Conservation (phyloP, 352 stramenopile species). For the Globisporangium yorkense region DNA sequence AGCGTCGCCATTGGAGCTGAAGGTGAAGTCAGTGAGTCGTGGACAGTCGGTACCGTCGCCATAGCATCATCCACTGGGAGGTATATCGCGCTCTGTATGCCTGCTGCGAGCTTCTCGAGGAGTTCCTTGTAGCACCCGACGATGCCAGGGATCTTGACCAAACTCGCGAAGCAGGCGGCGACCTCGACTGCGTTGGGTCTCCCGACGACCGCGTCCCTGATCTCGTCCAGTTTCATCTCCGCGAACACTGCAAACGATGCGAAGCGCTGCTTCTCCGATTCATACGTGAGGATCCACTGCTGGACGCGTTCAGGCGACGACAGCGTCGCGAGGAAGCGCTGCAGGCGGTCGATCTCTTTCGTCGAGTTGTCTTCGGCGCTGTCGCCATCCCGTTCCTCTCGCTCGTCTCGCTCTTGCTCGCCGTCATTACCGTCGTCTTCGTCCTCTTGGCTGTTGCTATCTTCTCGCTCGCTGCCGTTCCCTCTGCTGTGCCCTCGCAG, state of each 20-base stretch:
- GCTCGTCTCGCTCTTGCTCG: background rate
- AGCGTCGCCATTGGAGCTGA: slow-evolving; percentile 38
- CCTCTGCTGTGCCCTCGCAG: background rate
- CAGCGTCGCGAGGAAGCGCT: slow-evolving; percentile 34
- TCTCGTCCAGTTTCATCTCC: slow-evolving; percentile 72
- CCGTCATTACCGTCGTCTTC: background rate
- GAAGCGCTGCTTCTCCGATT: slow-evolving; percentile 57
- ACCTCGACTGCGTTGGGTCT: slow-evolving; percentile 67
- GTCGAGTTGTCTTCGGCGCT: slow-evolving; percentile 8
- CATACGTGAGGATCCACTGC: slow-evolving; percentile 67
- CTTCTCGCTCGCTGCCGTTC: background rate
- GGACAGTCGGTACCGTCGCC: background rate
- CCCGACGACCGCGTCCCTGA: slow-evolving; percentile 50
- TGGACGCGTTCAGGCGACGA: slow-evolving; percentile 38
- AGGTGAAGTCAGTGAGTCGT: background rate
- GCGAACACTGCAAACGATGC: slow-evolving; percentile 74
- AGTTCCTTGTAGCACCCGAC: slow-evolving; percentile 62
- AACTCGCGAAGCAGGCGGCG: slow-evolving; percentile 65
- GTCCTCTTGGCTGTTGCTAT: background rate
- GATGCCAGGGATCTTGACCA: slow-evolving; percentile 76
- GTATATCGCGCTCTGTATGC: slow-evolving; percentile 60
- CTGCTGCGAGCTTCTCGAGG: slow-evolving; percentile 57
- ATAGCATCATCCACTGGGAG: slow-evolving; percentile 15
- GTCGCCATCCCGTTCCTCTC: background rate
- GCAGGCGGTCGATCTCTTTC: slow-evolving; percentile 26